phyloP scores from a whole-genome alignment of 768 basidiomycete genomes.

The Cubamyces lactineus region DNA sequence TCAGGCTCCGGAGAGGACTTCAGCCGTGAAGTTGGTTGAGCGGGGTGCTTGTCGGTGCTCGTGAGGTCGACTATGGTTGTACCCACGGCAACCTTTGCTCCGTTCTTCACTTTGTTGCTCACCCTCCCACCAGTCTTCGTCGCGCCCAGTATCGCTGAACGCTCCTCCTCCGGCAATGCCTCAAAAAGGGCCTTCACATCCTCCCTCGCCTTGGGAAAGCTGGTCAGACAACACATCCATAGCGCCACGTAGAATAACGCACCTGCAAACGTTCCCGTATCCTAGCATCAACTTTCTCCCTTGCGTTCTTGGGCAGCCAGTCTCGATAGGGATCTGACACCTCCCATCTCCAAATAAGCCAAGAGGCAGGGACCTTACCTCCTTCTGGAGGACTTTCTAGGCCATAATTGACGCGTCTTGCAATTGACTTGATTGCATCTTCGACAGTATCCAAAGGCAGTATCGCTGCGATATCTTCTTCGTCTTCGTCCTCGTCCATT shows the following conservation, averaged over 20 bases:
- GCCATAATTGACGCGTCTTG: conserved; percentile 81
- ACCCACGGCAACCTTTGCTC: conserved; percentile 7
- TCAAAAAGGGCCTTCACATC: conserved; percentile 59
- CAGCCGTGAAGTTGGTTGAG: not conserved
- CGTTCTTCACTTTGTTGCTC: conserved; percentile 10
- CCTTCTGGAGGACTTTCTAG: conserved; percentile 53
- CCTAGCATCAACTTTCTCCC: conserved; percentile 64
- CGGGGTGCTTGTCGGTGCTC: not conserved
- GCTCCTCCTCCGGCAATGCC: conserved; percentile 59
- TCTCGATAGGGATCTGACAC: conserved; percentile 58
- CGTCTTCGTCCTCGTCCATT: conserved; percentile 57
- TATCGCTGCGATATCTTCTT: conserved; percentile 34
- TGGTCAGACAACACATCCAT: not conserved
- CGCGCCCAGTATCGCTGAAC: conserved; percentile 52
- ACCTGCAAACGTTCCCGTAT: conserved; percentile 69
- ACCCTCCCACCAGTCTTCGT: conserved; percentile 19
- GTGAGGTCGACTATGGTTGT: conserved; percentile 8
- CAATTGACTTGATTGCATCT: conserved; percentile 60
- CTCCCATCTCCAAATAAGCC: conserved; percentile 89
- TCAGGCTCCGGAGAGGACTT: conserved; percentile 27
- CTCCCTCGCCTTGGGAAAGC: conserved; percentile 53
- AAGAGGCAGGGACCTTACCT: conserved; percentile 59
- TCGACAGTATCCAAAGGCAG: conserved; percentile 58
- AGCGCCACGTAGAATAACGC: conserved; percentile 20
- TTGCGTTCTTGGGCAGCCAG: conserved; percentile 69